Base-by-base conservation (phyloP, 129 eudicot genomes). In the Cynara cardunculus region DNA sequence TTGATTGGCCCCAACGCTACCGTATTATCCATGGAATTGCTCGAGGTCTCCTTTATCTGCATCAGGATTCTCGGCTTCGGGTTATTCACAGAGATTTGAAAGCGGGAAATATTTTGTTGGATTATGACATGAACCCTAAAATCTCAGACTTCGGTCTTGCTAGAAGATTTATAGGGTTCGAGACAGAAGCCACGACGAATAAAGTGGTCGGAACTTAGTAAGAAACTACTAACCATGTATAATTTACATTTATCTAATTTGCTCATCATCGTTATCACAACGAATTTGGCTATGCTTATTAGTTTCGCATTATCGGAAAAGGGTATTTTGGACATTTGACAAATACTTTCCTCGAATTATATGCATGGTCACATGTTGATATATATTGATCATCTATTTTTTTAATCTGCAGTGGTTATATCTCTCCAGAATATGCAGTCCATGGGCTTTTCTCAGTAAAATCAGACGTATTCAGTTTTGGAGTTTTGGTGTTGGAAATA, bases 191-290 rank as follows among this genome's bases (percentile, higher is more conserved):
- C 37, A 78, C 69, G 6, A 78, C 81, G 27, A 78, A 78, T 32
- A 78, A 78, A 68, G 81, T 78, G 74, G 81, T 78, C 11, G 81
- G 81, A 39, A 78, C 81, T 8, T 78, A 78, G 81, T 78, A 78
- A 78, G 81, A 34, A 34, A 64, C 35, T 26, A 65, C 21, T 34
- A 77, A 77, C 67, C 25, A 25, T 24, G 4, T 56, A 56, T 56
- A 56, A 18, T 56, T 18, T 56, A 56, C 65, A 5, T 56, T 56
- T 56, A 14, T 19, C 65, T 56, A 18, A 18, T 56, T 56, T 7
- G 7, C 65, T 24, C 24, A n/a, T 56, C 2, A n/a, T 53, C 21
- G 18, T 49, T 49, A 49, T 49, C 24, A 53, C n/a, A 7, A 53
- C 64, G 61, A 49, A 49, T 3, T 49, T 49, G 61, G 61, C 61